Evolutionary conservation across 1,284 basidiomycete species (phyloP).

Genomic region (Ganoderma multipileum): DNA sequence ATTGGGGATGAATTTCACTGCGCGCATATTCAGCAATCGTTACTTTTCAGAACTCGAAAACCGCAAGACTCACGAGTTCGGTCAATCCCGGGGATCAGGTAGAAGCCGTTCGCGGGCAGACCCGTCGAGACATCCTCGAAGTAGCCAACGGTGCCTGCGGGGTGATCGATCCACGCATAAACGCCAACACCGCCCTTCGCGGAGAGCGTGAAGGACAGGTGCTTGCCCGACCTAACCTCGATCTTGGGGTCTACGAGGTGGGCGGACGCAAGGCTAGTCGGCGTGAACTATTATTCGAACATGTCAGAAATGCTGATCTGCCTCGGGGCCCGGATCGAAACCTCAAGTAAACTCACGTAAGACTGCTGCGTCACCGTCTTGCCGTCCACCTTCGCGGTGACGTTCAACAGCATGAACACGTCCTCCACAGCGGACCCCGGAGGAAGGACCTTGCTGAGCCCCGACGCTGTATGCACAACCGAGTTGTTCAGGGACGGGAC

Average conservation of each 20-base stretch:
- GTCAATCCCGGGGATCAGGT: slow-evolving; percentile 56
- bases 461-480: slow-evolving; percentile 47
- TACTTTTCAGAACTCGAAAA: not conserved
- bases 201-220: slow-evolving; percentile 58
- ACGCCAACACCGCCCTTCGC: slow-evolving; percentile 59
- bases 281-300: slow-evolving; percentile 52
- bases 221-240: slow-evolving; percentile 38
- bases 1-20: slow-evolving; percentile 56
- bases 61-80: slow-evolving; percentile 48
- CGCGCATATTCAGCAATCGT: not conserved
- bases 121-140: slow-evolving; percentile 54
- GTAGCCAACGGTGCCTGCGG: slow-evolving; percentile 57
- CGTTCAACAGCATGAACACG: slow-evolving; percentile 58
- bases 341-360: slow-evolving; percentile 47
- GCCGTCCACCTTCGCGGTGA: slow-evolving; percentile 53
- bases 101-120: slow-evolving; percentile 57
- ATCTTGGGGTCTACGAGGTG: slow-evolving; percentile 57
- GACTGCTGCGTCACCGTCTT: slow-evolving; percentile 57
- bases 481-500: slow-evolving; percentile 60
- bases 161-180: slow-evolving; percentile 68
- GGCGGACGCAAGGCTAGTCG: slow-evolving; percentile 53
- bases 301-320: not conserved
- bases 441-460: slow-evolving; percentile 54
- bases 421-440: slow-evolving; percentile 47
- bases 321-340: not conserved